These are phyloP conservation scores for Chlorella vulgaris DNA, from an alignment of 139 green algal genomes.

Conservation along the genomic window DNA sequence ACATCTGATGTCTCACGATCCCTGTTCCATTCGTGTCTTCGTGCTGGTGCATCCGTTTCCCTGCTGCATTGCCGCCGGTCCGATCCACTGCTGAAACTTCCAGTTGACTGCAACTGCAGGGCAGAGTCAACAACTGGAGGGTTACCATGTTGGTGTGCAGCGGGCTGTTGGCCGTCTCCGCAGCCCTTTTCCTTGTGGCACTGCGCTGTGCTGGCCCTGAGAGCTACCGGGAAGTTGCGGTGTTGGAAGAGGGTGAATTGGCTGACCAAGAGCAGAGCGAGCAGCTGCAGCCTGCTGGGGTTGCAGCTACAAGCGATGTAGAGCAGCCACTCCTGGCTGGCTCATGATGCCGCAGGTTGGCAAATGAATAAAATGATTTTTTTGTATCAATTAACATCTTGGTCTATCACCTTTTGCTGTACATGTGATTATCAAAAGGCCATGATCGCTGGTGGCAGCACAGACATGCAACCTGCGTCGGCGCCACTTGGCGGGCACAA, in stretches of 20 bases:
- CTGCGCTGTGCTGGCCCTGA: neutral
- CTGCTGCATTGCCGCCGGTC: too few species aligned
- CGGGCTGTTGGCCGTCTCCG: neutral
- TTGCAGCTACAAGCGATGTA: neutral
- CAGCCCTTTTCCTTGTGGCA: neutral
- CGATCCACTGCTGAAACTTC: too few species aligned
- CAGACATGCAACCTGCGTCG: neutral
- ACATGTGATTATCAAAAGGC: neutral
- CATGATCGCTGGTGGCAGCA: too few species aligned
- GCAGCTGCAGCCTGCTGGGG: neutral
- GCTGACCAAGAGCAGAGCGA: neutral
- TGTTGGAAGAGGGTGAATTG: neutral
- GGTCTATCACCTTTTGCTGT: neutral
- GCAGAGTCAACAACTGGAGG: constrained; percentile 9
- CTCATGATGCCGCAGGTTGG: neutral
- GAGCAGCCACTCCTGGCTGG: neutral
- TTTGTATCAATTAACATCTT: neutral
- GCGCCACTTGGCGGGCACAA: too few species aligned
- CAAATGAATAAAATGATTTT: neutral
- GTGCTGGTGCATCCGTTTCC: neutral
- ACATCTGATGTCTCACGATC: too few species aligned
- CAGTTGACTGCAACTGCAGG: neutral
- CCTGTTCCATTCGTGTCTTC: neutral
- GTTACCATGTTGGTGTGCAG: constrained; percentile 16
- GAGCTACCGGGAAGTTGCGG: neutral